These are phyloP conservation scores for Goffeauzyma gilvescens DNA, from an alignment of 768 basidiomycete species.

Conservation along the genomic window DNA sequence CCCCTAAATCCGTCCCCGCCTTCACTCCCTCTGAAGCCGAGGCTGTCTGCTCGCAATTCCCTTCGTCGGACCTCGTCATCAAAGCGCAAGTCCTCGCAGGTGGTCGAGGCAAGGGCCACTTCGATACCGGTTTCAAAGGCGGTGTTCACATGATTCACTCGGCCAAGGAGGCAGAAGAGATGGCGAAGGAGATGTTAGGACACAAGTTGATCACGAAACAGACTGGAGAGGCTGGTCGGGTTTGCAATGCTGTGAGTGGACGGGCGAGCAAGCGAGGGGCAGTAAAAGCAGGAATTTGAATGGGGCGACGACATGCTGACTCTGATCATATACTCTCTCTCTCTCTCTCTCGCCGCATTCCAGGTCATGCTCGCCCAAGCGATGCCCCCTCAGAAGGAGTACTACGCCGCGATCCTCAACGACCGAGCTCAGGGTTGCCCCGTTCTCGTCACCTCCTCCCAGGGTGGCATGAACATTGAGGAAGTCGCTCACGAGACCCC, in stretches of 20 bases:
- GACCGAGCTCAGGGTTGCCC: constrained; percentile 76
- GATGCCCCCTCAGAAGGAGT: constrained; percentile 81
- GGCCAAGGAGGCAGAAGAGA: constrained; percentile 70
- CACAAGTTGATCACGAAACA: constrained; percentile 94
- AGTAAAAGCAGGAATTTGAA: neutral
- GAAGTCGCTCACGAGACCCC: constrained; percentile 96
- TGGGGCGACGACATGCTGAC: neutral
- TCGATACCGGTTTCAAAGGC: constrained; percentile 78
- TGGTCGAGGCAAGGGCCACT: constrained; percentile 92
- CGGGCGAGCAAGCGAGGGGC: neutral
- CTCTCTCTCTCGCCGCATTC: too few relatives aligned
- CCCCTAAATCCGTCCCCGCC: constrained; percentile 75
- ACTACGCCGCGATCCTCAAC: constrained; percentile 91
- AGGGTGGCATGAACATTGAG: constrained; percentile 99
- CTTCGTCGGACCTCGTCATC: constrained; percentile 77
- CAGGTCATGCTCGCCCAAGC: constrained; percentile 97
- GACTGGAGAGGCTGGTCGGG: constrained; percentile 73
- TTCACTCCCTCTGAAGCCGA: constrained; percentile 76
- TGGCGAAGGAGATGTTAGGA: constrained; percentile 82
- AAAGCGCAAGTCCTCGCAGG: constrained; percentile 98
- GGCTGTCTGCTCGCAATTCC: constrained; percentile 67
- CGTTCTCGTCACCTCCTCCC: constrained; percentile 77
- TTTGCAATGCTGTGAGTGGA: constrained; percentile 74
- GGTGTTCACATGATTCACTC: constrained; percentile 86
- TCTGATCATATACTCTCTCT: neutral